Evolutionary conservation across 305 asterid species (phyloP), one percentile per base, ranked within the genome.

Genomic region (Fraxinus albicans): DNA sequence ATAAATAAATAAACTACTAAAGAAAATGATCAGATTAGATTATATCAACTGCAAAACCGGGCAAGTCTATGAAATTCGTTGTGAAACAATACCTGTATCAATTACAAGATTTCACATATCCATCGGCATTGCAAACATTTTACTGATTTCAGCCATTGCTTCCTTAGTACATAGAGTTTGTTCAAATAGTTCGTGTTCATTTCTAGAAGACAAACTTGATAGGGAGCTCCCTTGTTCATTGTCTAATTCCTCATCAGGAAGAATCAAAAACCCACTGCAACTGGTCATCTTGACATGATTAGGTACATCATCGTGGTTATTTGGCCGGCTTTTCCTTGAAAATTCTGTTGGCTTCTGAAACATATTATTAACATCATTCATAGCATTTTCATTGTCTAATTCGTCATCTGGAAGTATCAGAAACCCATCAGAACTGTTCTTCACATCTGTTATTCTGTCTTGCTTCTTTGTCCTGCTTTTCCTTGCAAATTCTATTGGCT

Each of bases 121-220:
- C 91, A 96, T 85, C 17, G 98, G 97, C 95, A 93, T 94, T 21
- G 96, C 88, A 80, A 96, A 94, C 91, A 92, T 69, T 85, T 92
- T 96, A 87, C 92, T 96, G 88, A 96, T 96, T 86, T 96, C 98
- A 80, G 75, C 96, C 90, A 93, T 91, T 74, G 98, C 99, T 89
- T 96, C 96, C 85, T 88, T 94, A 33, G 98, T 94, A 91, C 94
- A 90, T 69, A 91, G 40, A 47, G 98, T 96, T 87, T 88, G 90
- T 85, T 96, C 98, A 78, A 91, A 94, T 89, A 94, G 84, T 85
- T 90, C 98, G 81, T 81, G 88, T 80, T 86, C 88, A 0, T 86
- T 87, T 79, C 80, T 85, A 0, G 85, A 77, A 29, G 91, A 87
- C 6, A 87, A 87, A 81, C 87, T 84, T 50, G 89, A 90, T 84